These are phyloP conservation scores for Rubroboletus satanas DNA, from an alignment of 768 basidiomycete species.

Conservation along the genomic window DNA sequence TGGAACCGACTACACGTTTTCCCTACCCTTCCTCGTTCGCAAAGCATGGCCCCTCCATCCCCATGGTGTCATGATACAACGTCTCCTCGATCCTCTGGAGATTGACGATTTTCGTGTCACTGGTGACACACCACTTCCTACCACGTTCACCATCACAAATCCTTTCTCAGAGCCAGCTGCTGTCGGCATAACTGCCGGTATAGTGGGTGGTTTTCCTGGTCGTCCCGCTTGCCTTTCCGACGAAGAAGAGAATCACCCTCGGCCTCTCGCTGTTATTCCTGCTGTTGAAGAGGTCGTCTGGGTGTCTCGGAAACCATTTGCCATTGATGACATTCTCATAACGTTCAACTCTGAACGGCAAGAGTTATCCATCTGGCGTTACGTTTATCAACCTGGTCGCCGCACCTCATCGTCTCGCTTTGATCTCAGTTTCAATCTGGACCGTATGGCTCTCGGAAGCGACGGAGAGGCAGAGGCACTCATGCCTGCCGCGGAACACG, in stretches of 20 bases:
- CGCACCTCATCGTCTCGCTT: conserved; percentile 48
- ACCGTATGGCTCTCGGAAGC: conserved; percentile 63
- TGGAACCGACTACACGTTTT: conserved; percentile 72
- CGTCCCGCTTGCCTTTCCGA: conserved; percentile 43
- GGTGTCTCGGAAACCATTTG: conserved; percentile 45
- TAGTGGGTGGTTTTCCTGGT: conserved; percentile 42
- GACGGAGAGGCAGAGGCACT: conserved; percentile 41
- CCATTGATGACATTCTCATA: conserved; percentile 48
- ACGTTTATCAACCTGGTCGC: conserved; percentile 48
- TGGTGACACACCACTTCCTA: conserved; percentile 69
- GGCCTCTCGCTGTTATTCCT: conserved; percentile 52
- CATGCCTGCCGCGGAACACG: conserved; percentile 47
- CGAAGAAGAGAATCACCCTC: conserved; percentile 49
- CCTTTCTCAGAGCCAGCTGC: conserved; percentile 72
- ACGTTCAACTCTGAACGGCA: conserved; percentile 54
- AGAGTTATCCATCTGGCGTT: conserved; percentile 67
- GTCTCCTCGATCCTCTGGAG: conserved; percentile 65
- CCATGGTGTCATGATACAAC: conserved; percentile 76
- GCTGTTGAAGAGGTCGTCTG: conserved; percentile 65
- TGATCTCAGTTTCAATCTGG: conserved; percentile 57
- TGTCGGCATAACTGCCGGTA: conserved; percentile 63
- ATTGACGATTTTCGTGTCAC: conserved; percentile 60
- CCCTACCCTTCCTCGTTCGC: conserved; percentile 76
- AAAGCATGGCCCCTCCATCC: conserved; percentile 77
- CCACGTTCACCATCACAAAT: conserved; percentile 74